Conservation (phyloP, 2,329 filamentous ascomycete genomes). For the Teratosphaeriaceae sp. region DNA sequence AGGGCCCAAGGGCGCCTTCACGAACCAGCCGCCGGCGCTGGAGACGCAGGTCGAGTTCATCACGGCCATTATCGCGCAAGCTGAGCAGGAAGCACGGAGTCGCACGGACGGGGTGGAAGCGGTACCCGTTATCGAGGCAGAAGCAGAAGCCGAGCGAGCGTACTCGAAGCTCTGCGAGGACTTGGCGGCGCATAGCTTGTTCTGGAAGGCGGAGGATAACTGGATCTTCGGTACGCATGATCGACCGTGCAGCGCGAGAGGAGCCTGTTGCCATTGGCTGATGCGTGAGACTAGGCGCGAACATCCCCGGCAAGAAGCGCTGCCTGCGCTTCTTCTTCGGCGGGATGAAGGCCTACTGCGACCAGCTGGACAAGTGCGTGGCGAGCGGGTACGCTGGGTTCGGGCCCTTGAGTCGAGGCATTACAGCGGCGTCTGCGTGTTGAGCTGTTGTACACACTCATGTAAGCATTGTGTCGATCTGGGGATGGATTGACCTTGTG, state of each 20-base stretch:
- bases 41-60: conserved; percentile 32
- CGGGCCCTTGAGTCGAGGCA: conserved; percentile 17
- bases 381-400: conserved; percentile 16
- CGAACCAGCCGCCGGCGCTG: conserved; percentile 32
- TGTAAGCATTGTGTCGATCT: no score
- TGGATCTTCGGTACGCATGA: conserved; percentile 28
- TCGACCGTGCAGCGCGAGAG: conserved; percentile 6
- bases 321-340: conserved; percentile 21
- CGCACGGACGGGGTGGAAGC: conserved; percentile 1
- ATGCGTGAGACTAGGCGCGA: background rate
- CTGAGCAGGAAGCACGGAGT: conserved; percentile 10
- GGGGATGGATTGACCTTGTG: no score
- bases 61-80: conserved; percentile 15
- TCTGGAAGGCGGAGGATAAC: conserved; percentile 15
- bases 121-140: conserved; percentile 18
- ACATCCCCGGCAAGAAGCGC: conserved; percentile 22
- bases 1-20: conserved; percentile 35
- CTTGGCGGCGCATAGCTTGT: conserved; percentile 15
- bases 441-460: no score
- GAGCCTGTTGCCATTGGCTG: background rate
- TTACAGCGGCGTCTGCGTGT: no score
- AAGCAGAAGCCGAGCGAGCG: conserved; percentile 22
- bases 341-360: conserved; percentile 17
- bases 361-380: conserved; percentile 14
- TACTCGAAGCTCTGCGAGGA: conserved; percentile 20